phyloP scores from a whole-genome alignment of 208 protist species.

The Leishmania tarentolae region DNA sequence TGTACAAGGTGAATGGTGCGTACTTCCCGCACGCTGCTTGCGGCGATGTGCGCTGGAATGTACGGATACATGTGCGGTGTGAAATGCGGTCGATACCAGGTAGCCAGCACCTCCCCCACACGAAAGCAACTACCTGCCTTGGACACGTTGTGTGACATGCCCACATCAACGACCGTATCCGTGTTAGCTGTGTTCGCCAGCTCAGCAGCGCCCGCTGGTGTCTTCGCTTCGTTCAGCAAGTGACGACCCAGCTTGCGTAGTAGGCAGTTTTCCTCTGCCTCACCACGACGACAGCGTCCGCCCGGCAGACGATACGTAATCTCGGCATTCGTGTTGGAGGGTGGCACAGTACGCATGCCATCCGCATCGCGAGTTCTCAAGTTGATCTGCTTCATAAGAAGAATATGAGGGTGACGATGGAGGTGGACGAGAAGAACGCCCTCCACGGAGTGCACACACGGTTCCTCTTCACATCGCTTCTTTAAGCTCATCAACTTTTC shows the following conservation, averaged over 20 bases:
- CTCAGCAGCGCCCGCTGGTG: conserved; percentile 4
- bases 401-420: conserved; percentile 93
- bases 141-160: conserved; percentile 27
- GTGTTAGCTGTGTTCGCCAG: conserved; percentile 14
- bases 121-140: conserved; percentile 58
- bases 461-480: conserved; percentile 78
- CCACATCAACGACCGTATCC: conserved; percentile 57
- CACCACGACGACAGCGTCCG: conserved; percentile 71
- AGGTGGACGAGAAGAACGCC: conserved; percentile 91
- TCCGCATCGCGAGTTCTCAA: conserved; percentile 19
- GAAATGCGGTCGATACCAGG: conserved; percentile 89
- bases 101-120: conserved; percentile 73
- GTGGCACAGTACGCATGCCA: conserved; percentile 30
- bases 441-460: conserved; percentile 87
- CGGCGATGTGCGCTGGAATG: conserved; percentile 85
- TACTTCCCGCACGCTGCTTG: conserved; percentile 77
- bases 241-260: conserved; percentile 77
- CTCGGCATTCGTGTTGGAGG: conserved; percentile 42
- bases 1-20: conserved; percentile 87
- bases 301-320: conserved; percentile 74
- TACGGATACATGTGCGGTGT: conserved; percentile 93
- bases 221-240: conserved; percentile 68
- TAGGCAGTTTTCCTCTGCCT: conserved; percentile 71
- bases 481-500: conserved; percentile 88
- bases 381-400: conserved; percentile 74